These are phyloP conservation scores for Penstemon barbatus DNA, from an alignment of 257 asterid genomes.

Conservation along the genomic window DNA sequence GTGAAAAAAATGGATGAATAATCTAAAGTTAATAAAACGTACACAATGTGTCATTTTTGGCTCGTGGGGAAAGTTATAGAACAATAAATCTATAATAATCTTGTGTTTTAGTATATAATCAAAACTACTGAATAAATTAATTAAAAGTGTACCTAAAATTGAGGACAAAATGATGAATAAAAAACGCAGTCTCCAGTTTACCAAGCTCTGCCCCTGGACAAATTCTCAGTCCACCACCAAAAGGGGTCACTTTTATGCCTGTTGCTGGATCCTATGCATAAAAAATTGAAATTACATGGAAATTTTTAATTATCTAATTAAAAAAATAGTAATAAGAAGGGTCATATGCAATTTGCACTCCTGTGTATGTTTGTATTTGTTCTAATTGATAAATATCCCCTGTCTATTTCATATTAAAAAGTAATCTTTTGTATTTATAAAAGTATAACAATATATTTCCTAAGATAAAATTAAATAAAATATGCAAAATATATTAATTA, in stretches of 20 bases:
- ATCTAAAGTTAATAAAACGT: not conserved
- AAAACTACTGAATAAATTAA: not conserved
- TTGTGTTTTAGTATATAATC: no score
- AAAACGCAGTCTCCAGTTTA: slow-evolving; percentile 65
- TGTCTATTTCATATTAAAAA: no score
- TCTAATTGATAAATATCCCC: no score
- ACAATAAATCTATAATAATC: not conserved
- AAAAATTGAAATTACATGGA: not conserved
- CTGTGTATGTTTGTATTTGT: no score
- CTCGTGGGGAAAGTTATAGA: not conserved
- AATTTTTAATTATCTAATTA: no score
- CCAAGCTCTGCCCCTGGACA: slow-evolving; percentile 87
- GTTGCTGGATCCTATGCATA: slow-evolving; percentile 41
- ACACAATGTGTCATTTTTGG: not conserved
- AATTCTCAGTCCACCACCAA: slow-evolving; percentile 70
- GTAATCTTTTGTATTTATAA: no score
- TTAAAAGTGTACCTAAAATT: slow-evolving; percentile 46
- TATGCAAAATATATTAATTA: no score
- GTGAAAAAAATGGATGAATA: no score
- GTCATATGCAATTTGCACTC: no score
- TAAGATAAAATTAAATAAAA: no score
- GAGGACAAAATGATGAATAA: slow-evolving; percentile 78
- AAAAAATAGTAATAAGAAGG: no score
- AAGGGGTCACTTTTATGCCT: slow-evolving; percentile 50
- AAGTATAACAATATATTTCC: no score